phyloP scores from a whole-genome alignment of 257 asterid genomes.

The Solanum ahanhuiri region DNA sequence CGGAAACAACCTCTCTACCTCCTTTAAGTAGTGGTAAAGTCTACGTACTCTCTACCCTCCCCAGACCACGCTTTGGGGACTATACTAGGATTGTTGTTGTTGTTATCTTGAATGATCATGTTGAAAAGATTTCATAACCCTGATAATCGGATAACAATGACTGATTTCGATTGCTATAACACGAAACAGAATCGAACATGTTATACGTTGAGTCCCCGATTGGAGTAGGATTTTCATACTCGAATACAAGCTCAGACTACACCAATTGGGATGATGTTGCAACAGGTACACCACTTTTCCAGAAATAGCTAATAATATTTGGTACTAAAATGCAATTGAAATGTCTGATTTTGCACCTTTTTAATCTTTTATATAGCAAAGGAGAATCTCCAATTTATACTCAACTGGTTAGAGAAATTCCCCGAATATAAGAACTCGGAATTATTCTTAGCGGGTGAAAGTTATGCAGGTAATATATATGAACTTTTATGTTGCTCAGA shows the following conservation, averaged over 20 bases:
- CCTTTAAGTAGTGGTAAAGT: not conserved
- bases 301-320: not conserved
- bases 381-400: conserved; percentile 18
- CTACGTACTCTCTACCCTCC: accelerated
- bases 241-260: conserved; percentile 19
- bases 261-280: conserved; percentile 7
- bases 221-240: conserved; percentile 26
- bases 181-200: conserved; percentile 18
- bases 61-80: not conserved
- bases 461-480: conserved; percentile 8
- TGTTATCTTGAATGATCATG: not conserved
- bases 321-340: too few relatives aligned
- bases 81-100: not conserved
- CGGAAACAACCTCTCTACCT: not conserved
- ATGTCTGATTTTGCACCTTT: not conserved
- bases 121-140: not conserved
- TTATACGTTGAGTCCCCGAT: conserved; percentile 20
- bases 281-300: conserved; percentile 10
- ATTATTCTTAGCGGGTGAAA: conserved; percentile 18
- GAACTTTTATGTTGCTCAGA: not conserved
- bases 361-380: not conserved
- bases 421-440: conserved; percentile 7
- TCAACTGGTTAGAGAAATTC: conserved; percentile 17
- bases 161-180: not conserved
- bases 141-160: not conserved